These are phyloP conservation scores for Pichia occidentalis DNA, from an alignment of 805 yeast genomes.

Conservation along the genomic window DNA sequence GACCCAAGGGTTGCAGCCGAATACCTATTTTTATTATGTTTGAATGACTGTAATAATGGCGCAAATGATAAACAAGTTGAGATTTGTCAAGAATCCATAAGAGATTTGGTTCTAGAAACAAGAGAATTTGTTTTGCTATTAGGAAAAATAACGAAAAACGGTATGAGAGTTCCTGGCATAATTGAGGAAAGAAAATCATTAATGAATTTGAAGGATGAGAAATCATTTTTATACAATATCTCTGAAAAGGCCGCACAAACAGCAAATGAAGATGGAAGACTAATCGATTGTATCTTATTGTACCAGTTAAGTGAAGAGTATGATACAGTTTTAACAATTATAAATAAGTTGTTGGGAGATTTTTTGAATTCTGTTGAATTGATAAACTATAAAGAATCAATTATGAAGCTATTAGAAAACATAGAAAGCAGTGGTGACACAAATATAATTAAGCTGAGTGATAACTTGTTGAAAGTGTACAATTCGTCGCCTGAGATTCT, in stretches of 20 bases:
- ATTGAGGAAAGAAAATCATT: constrained; percentile 71
- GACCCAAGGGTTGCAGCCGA: constrained; percentile 93
- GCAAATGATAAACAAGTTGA: constrained; percentile 35
- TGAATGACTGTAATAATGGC: constrained; percentile 37
- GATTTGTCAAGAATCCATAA: constrained; percentile 68
- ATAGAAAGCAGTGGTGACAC: constrained; percentile 34
- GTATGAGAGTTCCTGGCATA: constrained; percentile 73
- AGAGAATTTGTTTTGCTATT: constrained; percentile 74
- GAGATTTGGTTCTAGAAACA: constrained; percentile 80
- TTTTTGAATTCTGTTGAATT: constrained; percentile 59
- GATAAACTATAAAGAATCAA: constrained; percentile 12
- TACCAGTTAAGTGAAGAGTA: constrained; percentile 87
- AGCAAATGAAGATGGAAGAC: constrained; percentile 89
- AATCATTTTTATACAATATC: constrained; percentile 58
- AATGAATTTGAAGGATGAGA: constrained; percentile 50
- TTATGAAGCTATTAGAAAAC: constrained; percentile 18
- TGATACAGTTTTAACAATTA: constrained; percentile 67
- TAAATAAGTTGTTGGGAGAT: constrained; percentile 75
- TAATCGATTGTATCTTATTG: constrained; percentile 74
- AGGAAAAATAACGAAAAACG: constrained; percentile 78
- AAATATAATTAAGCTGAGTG: constrained; percentile 41
- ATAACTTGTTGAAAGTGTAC: constrained; percentile 39
- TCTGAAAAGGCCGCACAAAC: constrained; percentile 79
- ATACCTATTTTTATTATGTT: constrained; percentile 65
- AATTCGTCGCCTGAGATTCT: constrained; percentile 55